Percentiles rank a stretch among this genome's conserved stretches.
These are phyloP conservation scores for Cryptosporidium ryanae DNA, from an alignment of 169 alveolate species.

Conservation along the genomic window DNA sequence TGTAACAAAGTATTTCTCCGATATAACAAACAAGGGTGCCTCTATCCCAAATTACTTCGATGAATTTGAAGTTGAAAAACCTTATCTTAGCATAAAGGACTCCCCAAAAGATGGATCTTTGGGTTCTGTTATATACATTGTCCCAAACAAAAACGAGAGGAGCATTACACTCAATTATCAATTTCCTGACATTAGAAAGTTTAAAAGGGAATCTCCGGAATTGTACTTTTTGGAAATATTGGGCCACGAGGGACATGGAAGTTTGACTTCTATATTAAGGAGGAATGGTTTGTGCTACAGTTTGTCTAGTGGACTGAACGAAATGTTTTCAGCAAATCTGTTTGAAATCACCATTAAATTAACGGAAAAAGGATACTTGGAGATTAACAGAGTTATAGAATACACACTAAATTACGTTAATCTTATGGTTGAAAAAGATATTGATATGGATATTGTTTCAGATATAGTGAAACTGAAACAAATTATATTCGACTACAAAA, in stretches of 20 bases:
- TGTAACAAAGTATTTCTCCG: conserved; percentile 48
- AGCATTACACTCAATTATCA: conserved; percentile 39
- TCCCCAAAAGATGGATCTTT: conserved; percentile 62
- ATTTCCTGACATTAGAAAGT: conserved; percentile 47
- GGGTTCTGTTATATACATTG: conserved; percentile 32
- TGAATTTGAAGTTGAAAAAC: conserved; percentile 31
- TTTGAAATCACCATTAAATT: conserved; percentile 36
- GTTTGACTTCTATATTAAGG: conserved; percentile 27
- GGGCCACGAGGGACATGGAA: conserved; percentile 66
- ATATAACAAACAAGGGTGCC: conserved; percentile 21
- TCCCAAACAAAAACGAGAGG: conserved; percentile 52
- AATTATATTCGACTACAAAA: conserved; percentile 46
- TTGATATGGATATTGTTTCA: conserved; percentile 18
- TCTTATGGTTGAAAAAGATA: conserved; percentile 19
- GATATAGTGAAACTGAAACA: conserved; percentile 40
- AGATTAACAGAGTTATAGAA: conserved; percentile 34
- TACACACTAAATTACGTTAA: conserved; percentile 46
- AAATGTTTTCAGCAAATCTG: conserved; percentile 53
- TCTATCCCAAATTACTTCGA: conserved; percentile 14
- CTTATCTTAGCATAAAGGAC: conserved; percentile 50
- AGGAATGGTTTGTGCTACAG: conserved; percentile 26
- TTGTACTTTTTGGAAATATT: conserved; percentile 46
- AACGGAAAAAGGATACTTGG: conserved; percentile 51
- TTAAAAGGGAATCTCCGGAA: conserved; percentile 43
- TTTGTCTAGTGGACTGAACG: conserved; percentile 54